These are phyloP conservation scores for Oryza meyeriana DNA, from an alignment of 176 grass and related monocot species.

Conservation along the genomic window DNA sequence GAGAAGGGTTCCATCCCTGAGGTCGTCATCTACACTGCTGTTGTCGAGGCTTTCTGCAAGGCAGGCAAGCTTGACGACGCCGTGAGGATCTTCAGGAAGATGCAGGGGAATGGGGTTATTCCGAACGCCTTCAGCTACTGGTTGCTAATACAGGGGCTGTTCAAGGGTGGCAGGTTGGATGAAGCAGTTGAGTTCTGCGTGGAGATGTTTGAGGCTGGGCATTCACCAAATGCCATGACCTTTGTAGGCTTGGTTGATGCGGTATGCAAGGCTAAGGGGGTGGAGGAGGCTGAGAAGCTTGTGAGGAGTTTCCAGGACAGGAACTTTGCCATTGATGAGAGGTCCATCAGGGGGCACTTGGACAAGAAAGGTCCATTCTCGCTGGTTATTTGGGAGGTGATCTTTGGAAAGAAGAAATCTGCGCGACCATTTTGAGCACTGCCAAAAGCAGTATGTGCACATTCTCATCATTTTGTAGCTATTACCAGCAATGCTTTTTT, in stretches of 20 bases:
- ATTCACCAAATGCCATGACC: slow-evolving; percentile 56
- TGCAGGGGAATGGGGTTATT: slow-evolving; percentile 81
- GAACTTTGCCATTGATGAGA: slow-evolving; percentile 80
- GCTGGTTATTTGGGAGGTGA: slow-evolving; percentile 62
- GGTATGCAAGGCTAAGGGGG: slow-evolving; percentile 60
- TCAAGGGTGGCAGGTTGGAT: slow-evolving; percentile 51
- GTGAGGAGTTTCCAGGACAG: slow-evolving; percentile 72
- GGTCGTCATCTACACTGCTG: slow-evolving; percentile 92
- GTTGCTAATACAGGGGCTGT: slow-evolving; percentile 65
- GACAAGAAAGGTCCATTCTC: slow-evolving; percentile 94
- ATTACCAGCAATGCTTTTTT: neutral
- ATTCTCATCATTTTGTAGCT: slow-evolving; percentile 23
- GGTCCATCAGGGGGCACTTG: slow-evolving; percentile 85
- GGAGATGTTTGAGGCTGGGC: slow-evolving; percentile 84
- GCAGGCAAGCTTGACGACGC: slow-evolving; percentile 62
- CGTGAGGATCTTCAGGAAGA: slow-evolving; percentile 77
- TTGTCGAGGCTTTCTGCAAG: slow-evolving; percentile 88
- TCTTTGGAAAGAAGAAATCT: slow-evolving; percentile 71
- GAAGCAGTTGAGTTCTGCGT: slow-evolving; percentile 58
- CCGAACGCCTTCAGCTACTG: slow-evolving; percentile 82
- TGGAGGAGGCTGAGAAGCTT: slow-evolving; percentile 57
- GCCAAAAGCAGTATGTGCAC: slow-evolving; percentile 34
- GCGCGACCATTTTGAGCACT: slow-evolving; percentile 45
- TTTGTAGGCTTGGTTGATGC: slow-evolving; percentile 65
- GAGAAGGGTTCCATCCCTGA: slow-evolving; percentile 93